Conservation (phyloP, 2,329 filamentous ascomycete species). For the Madurella mycetomatis region DNA sequence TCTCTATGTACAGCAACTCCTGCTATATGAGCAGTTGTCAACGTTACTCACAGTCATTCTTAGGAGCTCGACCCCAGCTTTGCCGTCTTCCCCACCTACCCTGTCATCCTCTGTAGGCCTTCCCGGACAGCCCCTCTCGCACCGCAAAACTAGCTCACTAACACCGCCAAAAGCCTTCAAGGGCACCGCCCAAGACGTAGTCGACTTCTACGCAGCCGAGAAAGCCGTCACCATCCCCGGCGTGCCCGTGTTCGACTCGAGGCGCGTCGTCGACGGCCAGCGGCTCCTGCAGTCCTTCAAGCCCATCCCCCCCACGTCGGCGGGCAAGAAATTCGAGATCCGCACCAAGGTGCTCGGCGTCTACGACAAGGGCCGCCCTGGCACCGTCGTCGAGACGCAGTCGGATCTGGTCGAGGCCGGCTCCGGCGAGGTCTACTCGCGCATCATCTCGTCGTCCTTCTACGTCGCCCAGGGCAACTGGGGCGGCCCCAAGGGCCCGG, state of each 20-base stretch:
- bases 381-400: constrained; percentile 77
- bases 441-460: constrained; percentile 67
- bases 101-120: constrained; percentile 69
- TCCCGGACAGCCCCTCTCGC: not conserved
- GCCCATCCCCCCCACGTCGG: constrained; percentile 66
- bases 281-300: constrained; percentile 74
- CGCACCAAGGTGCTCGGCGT: constrained; percentile 76
- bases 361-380: constrained; percentile 84
- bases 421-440: constrained; percentile 66
- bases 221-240: constrained; percentile 64
- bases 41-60: not conserved
- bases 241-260: constrained; percentile 70
- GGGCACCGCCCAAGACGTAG: constrained; percentile 66
- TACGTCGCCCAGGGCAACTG: constrained; percentile 76
- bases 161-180: constrained; percentile 60
- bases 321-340: constrained; percentile 69
- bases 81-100: constrained; percentile 82
- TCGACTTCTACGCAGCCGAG: constrained; percentile 77
- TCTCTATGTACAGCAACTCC: constrained; percentile 63
- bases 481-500: constrained; percentile 86
- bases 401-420: constrained; percentile 67
- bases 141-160: not conserved
- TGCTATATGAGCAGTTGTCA: not conserved
- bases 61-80: constrained; percentile 87
- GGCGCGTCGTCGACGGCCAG: constrained; percentile 77